Evolutionary conservation across 768 basidiomycete genomes (phyloP), one percentile per base, ranked within the genome.

Genomic region (Mycena sanguinolenta): DNA sequence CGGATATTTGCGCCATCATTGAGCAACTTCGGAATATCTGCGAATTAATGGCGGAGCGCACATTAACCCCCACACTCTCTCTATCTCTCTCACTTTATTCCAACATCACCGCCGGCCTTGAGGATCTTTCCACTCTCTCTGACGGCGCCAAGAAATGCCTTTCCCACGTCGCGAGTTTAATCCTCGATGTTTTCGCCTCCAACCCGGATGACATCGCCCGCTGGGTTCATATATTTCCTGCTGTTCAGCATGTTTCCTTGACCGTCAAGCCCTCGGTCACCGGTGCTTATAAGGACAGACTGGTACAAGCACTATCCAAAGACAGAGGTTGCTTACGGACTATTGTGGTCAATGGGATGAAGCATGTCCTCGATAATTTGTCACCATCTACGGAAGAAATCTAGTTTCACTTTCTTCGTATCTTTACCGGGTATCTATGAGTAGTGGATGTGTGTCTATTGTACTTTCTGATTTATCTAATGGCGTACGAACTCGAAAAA

Each of bases 191-290:
- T 5, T 63, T 55, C 30, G 64, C 72, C 19, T 63, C 36, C 28
- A 44, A 60, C 36, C 53, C 55, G 8, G 61, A 32, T 1, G 64
- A 58, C n/a, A 55, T 73, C 16, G 68, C 69, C 23, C 65, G 60
- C 34, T 73, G 72, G 72, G 39, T 73, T 9, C 44, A 39, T 2
- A n/a, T 73, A 21, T 73, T 73, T 39, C 59, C 71, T 12, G 61
- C 63, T 10, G 58, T 60, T 4, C 61, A 68, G 53, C 66, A 68
- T 23, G 67, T 72, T 0, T 54, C 62, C 14, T 6, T 72, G 32
- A 46, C 36, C 2, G 32, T 72, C 21, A 68, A 63, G 42, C n/a
- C 42, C 21, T 27, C 54, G n/a, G 65, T 58, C 19, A 39, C n/a
- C 9, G 55, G 59, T 14, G 54, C 58, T 6, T 54, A 67, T 21